Percentiles rank a stretch among this genome's conserved stretches.
These are phyloP conservation scores for Fraxinus dipetala DNA, from an alignment of 305 asterid species.

Conservation along the genomic window DNA sequence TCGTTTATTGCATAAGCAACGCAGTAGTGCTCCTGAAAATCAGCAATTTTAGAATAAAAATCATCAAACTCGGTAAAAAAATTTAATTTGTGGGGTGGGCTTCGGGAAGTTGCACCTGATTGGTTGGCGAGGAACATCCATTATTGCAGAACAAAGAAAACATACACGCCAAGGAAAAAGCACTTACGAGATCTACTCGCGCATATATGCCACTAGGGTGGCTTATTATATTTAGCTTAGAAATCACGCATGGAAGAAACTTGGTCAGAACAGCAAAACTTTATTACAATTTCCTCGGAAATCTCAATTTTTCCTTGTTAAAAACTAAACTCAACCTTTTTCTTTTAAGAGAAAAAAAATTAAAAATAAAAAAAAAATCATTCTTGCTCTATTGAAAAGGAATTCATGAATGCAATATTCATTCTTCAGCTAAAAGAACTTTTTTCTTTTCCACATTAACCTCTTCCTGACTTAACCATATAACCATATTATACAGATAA, in stretches of 20 bases:
- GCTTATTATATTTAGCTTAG: neutral
- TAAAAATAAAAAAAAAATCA: neutral
- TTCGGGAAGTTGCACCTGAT: neutral
- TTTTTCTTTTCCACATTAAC: neutral
- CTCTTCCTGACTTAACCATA: neutral
- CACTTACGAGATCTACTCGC: neutral
- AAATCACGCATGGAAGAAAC: neutral
- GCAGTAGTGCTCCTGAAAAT: conserved; percentile 92
- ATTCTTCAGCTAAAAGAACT: neutral
- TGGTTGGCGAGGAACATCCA: neutral
- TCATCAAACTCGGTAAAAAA: neutral
- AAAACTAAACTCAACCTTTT: neutral
- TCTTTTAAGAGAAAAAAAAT: neutral
- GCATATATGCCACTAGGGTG: neutral
- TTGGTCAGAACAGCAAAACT: neutral
- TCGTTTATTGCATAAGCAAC: conserved; percentile 83
- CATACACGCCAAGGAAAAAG: neutral
- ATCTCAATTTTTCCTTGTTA: neutral
- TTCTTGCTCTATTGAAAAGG: neutral
- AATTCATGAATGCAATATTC: neutral
- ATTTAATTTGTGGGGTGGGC: neutral
- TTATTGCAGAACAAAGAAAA: neutral
- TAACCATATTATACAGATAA: neutral
- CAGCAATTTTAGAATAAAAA: conserved; percentile 17
- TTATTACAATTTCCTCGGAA: neutral